Evolutionary conservation across 257 asterid genomes (phyloP).

Genomic region (Gentiana straminea): DNA sequence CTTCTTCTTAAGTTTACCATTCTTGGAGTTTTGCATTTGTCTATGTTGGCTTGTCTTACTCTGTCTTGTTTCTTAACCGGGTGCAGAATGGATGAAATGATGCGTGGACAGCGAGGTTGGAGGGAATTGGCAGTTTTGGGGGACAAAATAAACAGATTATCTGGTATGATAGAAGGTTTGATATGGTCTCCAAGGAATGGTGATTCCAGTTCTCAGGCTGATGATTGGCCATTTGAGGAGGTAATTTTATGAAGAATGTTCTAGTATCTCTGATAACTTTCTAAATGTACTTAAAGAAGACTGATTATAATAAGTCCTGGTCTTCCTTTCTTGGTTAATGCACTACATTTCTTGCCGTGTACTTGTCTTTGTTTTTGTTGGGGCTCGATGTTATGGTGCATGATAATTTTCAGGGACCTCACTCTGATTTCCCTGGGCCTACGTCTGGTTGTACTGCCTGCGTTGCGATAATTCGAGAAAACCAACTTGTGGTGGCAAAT

Average conservation of each 20-base stretch:
- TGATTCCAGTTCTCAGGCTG: slow-evolving; percentile 61
- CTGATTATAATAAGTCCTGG: too few species aligned
- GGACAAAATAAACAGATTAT: slow-evolving; percentile 75
- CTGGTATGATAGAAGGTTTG: slow-evolving; percentile 91
- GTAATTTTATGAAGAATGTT: slow-evolving; percentile 20
- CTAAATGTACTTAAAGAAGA: too few species aligned
- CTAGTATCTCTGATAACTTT: too few species aligned
- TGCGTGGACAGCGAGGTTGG: slow-evolving; percentile 99
- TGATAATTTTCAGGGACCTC: slow-evolving; percentile 65
- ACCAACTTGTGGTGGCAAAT: slow-evolving; percentile 83
- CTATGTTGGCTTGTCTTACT: too few species aligned
- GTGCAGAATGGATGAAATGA: slow-evolving; percentile 99
- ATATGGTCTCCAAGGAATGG: slow-evolving; percentile 88
- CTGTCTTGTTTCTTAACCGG: neutral
- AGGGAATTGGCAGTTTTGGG: slow-evolving; percentile 92
- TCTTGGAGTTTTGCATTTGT: too few species aligned
- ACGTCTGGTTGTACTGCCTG: slow-evolving; percentile 96
- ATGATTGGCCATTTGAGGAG: slow-evolving; percentile 98
- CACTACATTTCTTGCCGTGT: neutral
- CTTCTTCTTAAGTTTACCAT: too few species aligned
- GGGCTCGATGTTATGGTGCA: neutral
- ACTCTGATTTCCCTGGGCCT: slow-evolving; percentile 93
- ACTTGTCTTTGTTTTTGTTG: slow-evolving; percentile 4
- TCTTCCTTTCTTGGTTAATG: neutral
- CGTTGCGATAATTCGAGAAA: slow-evolving; percentile 70